Evolutionary conservation across 2,329 filamentous ascomycete genomes (phyloP).

Genomic region (Lasiodiplodia sp.): DNA sequence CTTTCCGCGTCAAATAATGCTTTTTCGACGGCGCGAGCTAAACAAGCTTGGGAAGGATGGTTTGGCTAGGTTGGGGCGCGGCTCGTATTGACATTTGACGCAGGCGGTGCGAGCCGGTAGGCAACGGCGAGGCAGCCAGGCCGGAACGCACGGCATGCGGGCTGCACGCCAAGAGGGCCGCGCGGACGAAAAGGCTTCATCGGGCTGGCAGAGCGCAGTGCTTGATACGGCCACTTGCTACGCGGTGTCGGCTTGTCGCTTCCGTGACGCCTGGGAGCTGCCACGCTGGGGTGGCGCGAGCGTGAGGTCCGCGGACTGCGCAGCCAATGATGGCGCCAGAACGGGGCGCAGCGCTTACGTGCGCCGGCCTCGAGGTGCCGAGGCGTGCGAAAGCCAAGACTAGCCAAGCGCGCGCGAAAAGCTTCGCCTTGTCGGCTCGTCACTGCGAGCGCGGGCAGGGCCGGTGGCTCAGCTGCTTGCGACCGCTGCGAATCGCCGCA

Average conservation of each 20-base stretch:
- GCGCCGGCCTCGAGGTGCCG: constrained; percentile 10
- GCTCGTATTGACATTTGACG: constrained; percentile 23
- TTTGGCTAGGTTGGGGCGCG: background rate
- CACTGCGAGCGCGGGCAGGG: background rate
- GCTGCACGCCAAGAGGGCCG: constrained; percentile 24
- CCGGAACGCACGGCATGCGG: constrained; percentile 15
- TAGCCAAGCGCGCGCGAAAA: constrained; percentile 18
- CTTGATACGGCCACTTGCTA: background rate
- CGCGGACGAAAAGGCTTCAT: constrained; percentile 22
- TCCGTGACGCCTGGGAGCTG: constrained; percentile 16
- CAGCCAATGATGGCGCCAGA: constrained; percentile 6
- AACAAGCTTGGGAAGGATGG: constrained; percentile 22
- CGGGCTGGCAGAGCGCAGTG: constrained; percentile 2
- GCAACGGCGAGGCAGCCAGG: constrained; percentile 2
- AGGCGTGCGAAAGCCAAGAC: constrained; percentile 13
- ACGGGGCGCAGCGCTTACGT: constrained; percentile 24
- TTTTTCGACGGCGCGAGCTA: background rate
- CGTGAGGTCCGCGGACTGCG: background rate
- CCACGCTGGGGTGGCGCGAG: constrained; percentile 11
- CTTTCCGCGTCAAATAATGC: background rate
- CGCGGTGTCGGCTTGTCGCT: constrained; percentile 14
- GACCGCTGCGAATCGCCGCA: background rate
- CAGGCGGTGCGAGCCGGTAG: constrained; percentile 6
- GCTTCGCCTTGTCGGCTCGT: constrained; percentile 11
- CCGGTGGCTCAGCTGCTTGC: constrained; percentile 17